Evolutionary conservation across 2,329 filamentous ascomycete genomes (phyloP).

Genomic region (Bipolaris oryzae): DNA sequence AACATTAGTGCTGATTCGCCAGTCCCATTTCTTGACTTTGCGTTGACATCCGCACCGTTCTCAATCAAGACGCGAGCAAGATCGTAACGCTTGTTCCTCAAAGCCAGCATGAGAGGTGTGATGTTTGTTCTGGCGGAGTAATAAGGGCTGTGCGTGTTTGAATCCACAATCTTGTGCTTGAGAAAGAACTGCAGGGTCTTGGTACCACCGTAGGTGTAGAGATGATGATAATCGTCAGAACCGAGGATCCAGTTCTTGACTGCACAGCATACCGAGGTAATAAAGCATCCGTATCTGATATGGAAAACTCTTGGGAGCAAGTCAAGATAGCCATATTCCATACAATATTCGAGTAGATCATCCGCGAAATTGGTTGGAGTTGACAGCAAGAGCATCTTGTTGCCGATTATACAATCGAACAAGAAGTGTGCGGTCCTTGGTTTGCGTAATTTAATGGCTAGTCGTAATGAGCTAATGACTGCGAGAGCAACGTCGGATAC

Average conservation of each 20-base stretch:
- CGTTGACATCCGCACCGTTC: neutral
- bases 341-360: too few relatives aligned
- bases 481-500: too few relatives aligned
- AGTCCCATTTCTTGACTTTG: neutral
- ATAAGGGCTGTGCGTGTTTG: neutral
- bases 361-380: too few relatives aligned
- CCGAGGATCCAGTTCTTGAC: neutral
- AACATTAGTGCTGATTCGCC: neutral
- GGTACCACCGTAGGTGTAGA: neutral
- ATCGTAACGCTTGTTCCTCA: neutral
- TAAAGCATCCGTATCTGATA: too few relatives aligned
- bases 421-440: too few relatives aligned
- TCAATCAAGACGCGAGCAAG: constrained; percentile 2
- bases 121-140: neutral
- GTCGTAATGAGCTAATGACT: too few relatives aligned
- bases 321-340: too few relatives aligned
- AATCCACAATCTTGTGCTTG: neutral
- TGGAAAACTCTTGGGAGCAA: too few relatives aligned
- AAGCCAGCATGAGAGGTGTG: neutral
- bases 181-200: neutral
- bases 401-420: too few relatives aligned
- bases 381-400: too few relatives aligned
- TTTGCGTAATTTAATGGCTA: too few relatives aligned
- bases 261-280: neutral
- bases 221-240: neutral